phyloP scores from a whole-genome alignment of 371 early-diverging fungal species.

The Mucor lusitanicus region DNA sequence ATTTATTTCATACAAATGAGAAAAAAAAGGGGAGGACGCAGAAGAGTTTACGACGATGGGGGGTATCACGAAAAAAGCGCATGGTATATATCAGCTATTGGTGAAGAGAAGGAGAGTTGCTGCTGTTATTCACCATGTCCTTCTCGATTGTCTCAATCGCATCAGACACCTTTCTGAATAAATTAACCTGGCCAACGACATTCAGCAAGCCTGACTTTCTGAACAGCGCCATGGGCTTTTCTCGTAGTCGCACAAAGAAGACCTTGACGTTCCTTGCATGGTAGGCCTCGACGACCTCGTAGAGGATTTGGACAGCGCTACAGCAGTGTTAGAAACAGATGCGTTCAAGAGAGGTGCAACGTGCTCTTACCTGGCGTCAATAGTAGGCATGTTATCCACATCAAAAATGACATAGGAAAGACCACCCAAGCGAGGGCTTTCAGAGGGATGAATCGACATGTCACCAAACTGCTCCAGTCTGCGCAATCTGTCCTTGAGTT shows the following conservation, averaged over 20 bases:
- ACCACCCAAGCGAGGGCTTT: slow-evolving; percentile 68
- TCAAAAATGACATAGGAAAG: slow-evolving; percentile 85
- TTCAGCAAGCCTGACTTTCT: slow-evolving; percentile 67
- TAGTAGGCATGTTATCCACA: slow-evolving; percentile 80
- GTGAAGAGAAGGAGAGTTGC: not conserved
- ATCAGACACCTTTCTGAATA: slow-evolving; percentile 65
- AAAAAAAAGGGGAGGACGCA: not conserved
- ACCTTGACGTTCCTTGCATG: slow-evolving; percentile 74
- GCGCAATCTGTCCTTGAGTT: slow-evolving; percentile 88
- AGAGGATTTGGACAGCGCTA: slow-evolving; percentile 86
- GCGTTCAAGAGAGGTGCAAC: not conserved
- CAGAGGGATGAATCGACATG: slow-evolving; percentile 90
- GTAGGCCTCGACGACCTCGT: slow-evolving; percentile 85
- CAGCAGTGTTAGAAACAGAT: not conserved
- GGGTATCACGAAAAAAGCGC: not conserved
- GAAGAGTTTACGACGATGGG: not conserved
- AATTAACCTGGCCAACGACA: slow-evolving; percentile 64
- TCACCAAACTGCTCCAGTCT: slow-evolving; percentile 90
- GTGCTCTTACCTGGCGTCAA: slow-evolving; percentile 78
- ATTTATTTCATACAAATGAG: not conserved
- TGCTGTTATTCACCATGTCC: slow-evolving; percentile 28
- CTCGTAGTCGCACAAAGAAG: slow-evolving; percentile 83
- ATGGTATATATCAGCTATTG: not conserved
- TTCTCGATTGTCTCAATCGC: slow-evolving; percentile 60
- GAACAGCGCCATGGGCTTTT: slow-evolving; percentile 66